These are phyloP conservation scores for Blastobotrys robertii DNA, from an alignment of 805 yeast genomes.

Conservation along the genomic window DNA sequence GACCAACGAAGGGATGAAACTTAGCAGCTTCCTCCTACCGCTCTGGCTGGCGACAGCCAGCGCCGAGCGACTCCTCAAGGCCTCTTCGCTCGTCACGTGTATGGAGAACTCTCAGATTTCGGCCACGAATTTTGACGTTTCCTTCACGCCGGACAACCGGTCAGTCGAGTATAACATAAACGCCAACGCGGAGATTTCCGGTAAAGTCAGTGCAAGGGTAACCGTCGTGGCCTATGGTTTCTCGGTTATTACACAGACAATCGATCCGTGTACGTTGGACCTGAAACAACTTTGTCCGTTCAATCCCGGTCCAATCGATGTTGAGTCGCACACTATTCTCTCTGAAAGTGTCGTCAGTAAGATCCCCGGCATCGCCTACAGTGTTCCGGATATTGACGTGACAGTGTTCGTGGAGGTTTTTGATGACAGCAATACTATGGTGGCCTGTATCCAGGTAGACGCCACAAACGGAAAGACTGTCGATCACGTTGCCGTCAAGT, in stretches of 20 bases:
- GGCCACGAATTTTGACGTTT: slow-evolving; percentile 65
- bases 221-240: slow-evolving; percentile 84
- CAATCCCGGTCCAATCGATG: slow-evolving; percentile 69
- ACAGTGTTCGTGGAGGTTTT: slow-evolving; percentile 47
- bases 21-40: background rate
- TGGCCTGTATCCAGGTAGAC: slow-evolving; percentile 70
- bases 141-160: slow-evolving; percentile 61
- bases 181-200: slow-evolving; percentile 57
- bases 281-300: slow-evolving; percentile 72
- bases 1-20: too few relatives aligned
- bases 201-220: slow-evolving; percentile 57
- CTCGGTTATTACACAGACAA: slow-evolving; percentile 43
- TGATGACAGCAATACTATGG: slow-evolving; percentile 25
- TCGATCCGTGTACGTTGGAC: slow-evolving; percentile 49
- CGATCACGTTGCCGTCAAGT: slow-evolving; percentile 68
- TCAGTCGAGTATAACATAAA: slow-evolving; percentile 61
- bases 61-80: slow-evolving; percentile 35
- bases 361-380: slow-evolving; percentile 79
- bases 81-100: slow-evolving; percentile 79
- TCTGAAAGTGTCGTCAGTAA: slow-evolving; percentile 37
- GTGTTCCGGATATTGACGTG: slow-evolving; percentile 82
- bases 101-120: slow-evolving; percentile 66
- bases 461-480: slow-evolving; percentile 75
- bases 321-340: slow-evolving; percentile 56
- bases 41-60: background rate